Conservation (phyloP, 1,284 basidiomycete genomes). For the Wolfiporia cocos region DNA sequence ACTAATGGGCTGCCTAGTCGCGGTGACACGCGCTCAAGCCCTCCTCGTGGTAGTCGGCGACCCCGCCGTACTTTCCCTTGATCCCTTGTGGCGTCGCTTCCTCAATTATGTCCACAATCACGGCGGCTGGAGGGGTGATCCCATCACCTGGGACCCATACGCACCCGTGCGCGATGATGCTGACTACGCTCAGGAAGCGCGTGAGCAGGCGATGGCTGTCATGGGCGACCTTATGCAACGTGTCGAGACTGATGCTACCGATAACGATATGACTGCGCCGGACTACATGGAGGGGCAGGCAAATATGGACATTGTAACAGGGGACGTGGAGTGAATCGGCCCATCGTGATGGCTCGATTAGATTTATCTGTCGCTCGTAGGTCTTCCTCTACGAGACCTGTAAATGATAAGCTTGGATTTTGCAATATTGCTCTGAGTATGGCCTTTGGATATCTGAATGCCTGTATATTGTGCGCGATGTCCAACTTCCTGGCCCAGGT, state of each 20-base stretch:
- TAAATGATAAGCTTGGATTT: too few species aligned
- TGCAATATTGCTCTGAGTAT: too few species aligned
- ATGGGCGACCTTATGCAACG: conserved; percentile 46
- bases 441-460: too few species aligned
- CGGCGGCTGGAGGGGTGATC: conserved; percentile 41
- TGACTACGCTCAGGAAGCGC: conserved; percentile 24
- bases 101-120: conserved; percentile 42
- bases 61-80: conserved; percentile 42
- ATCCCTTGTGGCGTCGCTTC: conserved; percentile 46
- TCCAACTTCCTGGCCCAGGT: too few species aligned
- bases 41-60: conserved; percentile 55
- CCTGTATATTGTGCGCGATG: too few species aligned
- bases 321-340: not conserved
- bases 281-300: conserved; percentile 1
- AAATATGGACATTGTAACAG: conserved; percentile 3
- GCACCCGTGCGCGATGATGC: conserved; percentile 24
- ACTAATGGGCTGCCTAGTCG: conserved; percentile 16
- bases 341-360: too few species aligned
- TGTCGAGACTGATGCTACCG: conserved; percentile 38
- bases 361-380: too few species aligned
- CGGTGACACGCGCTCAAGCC: conserved; percentile 47
- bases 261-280: not conserved
- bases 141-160: conserved; percentile 44
- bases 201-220: conserved; percentile 31
- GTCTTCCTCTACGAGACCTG: too few species aligned